Evolutionary conservation across 768 basidiomycete genomes (phyloP).

Genomic region (Leccinum subgranulosum): DNA sequence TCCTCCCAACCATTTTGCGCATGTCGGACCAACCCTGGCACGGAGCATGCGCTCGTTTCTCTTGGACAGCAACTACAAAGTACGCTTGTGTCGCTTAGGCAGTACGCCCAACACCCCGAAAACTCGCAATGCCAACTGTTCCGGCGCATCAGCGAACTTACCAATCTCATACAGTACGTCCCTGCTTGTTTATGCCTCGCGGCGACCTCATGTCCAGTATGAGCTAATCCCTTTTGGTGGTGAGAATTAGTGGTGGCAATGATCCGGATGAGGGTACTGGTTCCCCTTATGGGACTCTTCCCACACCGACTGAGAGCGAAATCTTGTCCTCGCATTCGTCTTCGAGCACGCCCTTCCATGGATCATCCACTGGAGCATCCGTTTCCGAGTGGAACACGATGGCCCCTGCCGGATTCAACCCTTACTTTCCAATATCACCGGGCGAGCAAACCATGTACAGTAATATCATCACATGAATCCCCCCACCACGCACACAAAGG

Average conservation of each 20-base stretch:
- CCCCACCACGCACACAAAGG: background rate
- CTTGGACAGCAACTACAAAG: constrained; percentile 63
- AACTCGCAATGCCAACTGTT: constrained; percentile 54
- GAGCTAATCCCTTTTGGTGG: constrained; percentile 28
- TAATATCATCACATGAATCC: constrained; percentile 51
- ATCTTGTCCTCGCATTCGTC: constrained; percentile 45
- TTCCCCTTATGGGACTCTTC: constrained; percentile 51
- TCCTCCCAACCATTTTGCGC: constrained; percentile 47
- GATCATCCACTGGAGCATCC: constrained; percentile 43
- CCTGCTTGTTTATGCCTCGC: constrained; percentile 26
- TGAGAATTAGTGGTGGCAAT: constrained; percentile 48
- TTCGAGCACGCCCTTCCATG: constrained; percentile 41
- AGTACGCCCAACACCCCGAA: constrained; percentile 56
- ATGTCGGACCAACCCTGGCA: constrained; percentile 61
- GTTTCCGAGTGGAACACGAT: constrained; percentile 63
- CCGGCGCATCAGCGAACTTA: constrained; percentile 58
- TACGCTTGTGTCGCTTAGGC: constrained; percentile 54
- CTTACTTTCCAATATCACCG: constrained; percentile 61
- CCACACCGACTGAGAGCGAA: constrained; percentile 63
- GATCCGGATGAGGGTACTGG: constrained; percentile 48
- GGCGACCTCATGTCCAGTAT: constrained; percentile 32
- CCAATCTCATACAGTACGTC: constrained; percentile 65
- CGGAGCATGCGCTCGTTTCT: constrained; percentile 55
- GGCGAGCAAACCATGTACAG: constrained; percentile 57
- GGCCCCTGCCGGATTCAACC: constrained; percentile 54